Base-by-base conservation (phyloP, 805 yeast species). In the Sugiyamaella valdiviana region DNA sequence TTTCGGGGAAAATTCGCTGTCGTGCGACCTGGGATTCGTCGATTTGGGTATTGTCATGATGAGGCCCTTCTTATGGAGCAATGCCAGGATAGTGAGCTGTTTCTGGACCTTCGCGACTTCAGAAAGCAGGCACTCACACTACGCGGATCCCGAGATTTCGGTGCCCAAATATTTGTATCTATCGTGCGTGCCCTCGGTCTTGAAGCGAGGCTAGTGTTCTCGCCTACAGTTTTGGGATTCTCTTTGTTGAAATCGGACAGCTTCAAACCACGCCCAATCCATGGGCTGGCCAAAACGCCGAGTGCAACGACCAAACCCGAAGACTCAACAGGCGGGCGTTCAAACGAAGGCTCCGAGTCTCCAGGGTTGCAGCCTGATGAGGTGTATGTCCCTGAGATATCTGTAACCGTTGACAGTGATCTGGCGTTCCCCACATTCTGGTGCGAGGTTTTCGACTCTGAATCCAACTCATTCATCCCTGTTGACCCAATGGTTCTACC, bases 401-500 rank as follows among this genome's bases (percentile, higher is more conserved):
- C 9, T 26, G 32, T 26, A 10, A 15, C 16, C 9, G 32, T 43
- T 19, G 43, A 46, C 22, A 40, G 35, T 15, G 39, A 46, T 24
- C 17, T 41, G 22, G 3, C 36, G 20, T 40, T 20, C 22, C 50
- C 50, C 1, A 47, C 32, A 5, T 47, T 47, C 35, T 86, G 95
- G 95, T 77, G 77, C 37, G 95, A 86, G 62, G 90, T 83, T 1
- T 85, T 91, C 91, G 84, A 85, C 61, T 75, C 75, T 51, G 77
- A 73, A 52, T 63, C 77, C 7, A 77, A 79, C 51, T 74, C 71
- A 44, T 85, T 89, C 84, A 72, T 84, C n/a, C 80, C 89, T 5
- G 68, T 85, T 2, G 95, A 85, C 57, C 87, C 93, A 0, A 67
- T 79, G 0, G 79, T 79, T 35, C 73, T 80, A 46, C 66, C 76